Base-by-base conservation (phyloP, 2,329 filamentous ascomycete species). In the Mariannaea elegans region DNA sequence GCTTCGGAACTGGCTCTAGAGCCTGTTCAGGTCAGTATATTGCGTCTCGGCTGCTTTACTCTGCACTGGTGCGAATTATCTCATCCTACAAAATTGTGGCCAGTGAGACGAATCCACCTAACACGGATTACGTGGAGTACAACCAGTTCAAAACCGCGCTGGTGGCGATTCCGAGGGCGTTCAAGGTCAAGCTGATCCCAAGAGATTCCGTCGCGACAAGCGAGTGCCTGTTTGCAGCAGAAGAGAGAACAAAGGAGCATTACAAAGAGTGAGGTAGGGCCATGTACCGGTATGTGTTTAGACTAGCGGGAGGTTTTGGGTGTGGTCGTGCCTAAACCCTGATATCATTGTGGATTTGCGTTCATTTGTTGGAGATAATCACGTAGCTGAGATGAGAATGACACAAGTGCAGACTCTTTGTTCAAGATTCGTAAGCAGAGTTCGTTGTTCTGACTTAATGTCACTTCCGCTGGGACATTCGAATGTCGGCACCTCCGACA, bases 111-210 rank as follows among this genome's bases (percentile, higher is more conserved):
- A 73, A 80, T 41, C 84, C 85, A 0, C 85, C 85, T 0, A 87
- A 86, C 63, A 87, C 84, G 0, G 84, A 87, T 67, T 87, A 87
- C 61, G 81, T 87, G 4, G 84, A 88, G 5, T 87, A 87, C 65
- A 88, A 87, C 64, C 79, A 83, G 65, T 81, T 86, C 65, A 87
- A 87, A 72, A 82, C 80, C 1, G 85, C 85, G 0, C 65, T 88
- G 31, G 85, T 87, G 12, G 85, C 86, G 0, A 87, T 88, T 49
- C 86, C 85, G 1, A 73, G 80, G 42, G 80, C 85, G 42, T 88
- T 87, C 70, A 85, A 84, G 65, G 80, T 87, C 5, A 82, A 76
- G 66, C 71, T 88, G n/a, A 74, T 85, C 14, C 82, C 84, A 0
- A 75, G 85, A 44, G 82, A 85, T 64, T 67, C 73, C 1, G 70